A percentile compares a stretch with the other conserved stretches of the same genome.
Conservation (phyloP, 2,329 filamentous ascomycete species). For the Cercospora sp. region DNA sequence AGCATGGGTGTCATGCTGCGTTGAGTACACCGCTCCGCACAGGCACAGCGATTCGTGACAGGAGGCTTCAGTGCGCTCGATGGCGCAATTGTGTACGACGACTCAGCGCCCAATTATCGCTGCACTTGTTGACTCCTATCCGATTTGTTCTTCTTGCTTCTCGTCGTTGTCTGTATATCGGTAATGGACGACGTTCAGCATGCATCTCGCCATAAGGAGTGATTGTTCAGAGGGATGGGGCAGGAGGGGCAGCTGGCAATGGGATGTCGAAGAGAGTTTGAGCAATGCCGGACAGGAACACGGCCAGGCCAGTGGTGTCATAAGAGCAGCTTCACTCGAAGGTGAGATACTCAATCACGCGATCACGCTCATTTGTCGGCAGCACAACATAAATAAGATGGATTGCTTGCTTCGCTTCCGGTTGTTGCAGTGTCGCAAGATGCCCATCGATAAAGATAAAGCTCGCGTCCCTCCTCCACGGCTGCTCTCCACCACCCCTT, state of each 20-base stretch:
- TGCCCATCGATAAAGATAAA: not conserved
- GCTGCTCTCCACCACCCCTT: not conserved
- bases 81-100: conserved; percentile 10
- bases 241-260: conserved; percentile 14
- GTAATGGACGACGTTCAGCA: not conserved
- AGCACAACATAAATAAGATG: not conserved
- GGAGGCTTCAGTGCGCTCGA: conserved; percentile 6
- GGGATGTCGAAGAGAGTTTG: conserved; percentile 11
- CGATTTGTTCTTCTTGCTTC: not conserved
- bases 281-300: not conserved
- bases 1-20: not conserved
- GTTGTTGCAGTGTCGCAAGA: not conserved
- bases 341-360: conserved; percentile 3
- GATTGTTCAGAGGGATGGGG: conserved; percentile 18
- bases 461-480: conserved; percentile 3
- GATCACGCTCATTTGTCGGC: not conserved
- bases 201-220: conserved; percentile 19
- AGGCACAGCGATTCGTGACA: conserved; percentile 3
- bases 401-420: not conserved
- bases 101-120: not conserved
- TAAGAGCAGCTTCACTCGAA: not conserved
- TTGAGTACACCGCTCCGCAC: not conserved
- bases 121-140: not conserved
- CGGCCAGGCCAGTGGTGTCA: conserved; percentile 2
- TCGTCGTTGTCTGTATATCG: not conserved